A percentile compares a stretch with the other conserved stretches of the same genome.
These are phyloP conservation scores for Globisporangium takayamanum DNA, from an alignment of 352 stramenopile species.

Conservation along the genomic window DNA sequence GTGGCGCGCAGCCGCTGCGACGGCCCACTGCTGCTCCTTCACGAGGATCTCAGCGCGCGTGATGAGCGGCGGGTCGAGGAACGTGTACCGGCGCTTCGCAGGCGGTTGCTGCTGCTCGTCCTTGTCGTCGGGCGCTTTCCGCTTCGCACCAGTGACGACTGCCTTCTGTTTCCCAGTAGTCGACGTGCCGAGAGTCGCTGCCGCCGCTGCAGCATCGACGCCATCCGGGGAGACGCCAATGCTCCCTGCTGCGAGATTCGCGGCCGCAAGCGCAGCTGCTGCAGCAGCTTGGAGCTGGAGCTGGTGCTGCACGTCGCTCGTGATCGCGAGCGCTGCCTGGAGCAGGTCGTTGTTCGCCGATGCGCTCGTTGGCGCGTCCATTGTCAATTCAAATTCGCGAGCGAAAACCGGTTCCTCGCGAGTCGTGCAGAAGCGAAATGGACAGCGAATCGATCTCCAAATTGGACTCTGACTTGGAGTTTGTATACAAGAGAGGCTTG, in stretches of 20 bases:
- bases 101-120: neutral
- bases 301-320: conserved; percentile 1
- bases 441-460: too few species aligned
- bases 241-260: neutral
- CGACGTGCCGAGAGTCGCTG: neutral
- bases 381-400: too few species aligned
- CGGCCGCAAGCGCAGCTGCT: neutral
- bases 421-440: too few species aligned
- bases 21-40: conserved; percentile 8
- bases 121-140: neutral
- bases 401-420: too few species aligned
- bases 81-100: conserved; percentile 7
- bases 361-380: neutral
- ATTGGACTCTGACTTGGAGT: too few species aligned
- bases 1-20: conserved; percentile 7
- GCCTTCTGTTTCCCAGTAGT: neutral
- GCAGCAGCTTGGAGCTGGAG: neutral
- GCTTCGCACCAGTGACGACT: neutral
- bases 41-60: conserved; percentile 8
- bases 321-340: neutral
- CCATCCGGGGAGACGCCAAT: neutral
- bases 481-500: too few species aligned
- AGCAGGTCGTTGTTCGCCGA: neutral
- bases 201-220: neutral
- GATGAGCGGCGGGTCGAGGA: conserved; percentile 7